Percentiles rank a stretch among this genome's conserved stretches.
These are phyloP conservation scores for Tricholoma saponaceum DNA, from an alignment of 768 basidiomycete species.

Conservation along the genomic window DNA sequence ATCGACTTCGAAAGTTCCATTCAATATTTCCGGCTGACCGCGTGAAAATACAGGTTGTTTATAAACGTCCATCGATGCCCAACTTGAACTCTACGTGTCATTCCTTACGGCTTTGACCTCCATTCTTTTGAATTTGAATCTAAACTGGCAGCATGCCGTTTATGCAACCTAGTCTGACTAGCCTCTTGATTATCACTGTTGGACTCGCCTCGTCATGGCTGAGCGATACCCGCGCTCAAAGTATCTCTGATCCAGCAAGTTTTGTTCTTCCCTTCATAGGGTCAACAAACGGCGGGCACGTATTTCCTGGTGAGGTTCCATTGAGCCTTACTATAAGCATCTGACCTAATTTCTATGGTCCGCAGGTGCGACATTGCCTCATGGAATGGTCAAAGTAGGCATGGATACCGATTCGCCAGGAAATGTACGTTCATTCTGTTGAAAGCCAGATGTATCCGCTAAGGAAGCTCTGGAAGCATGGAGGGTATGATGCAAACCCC, in stretches of 20 bases:
- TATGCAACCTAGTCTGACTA: background rate
- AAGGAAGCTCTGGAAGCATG: conserved; percentile 30
- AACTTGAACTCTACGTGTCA: too few species aligned
- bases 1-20: too few species aligned
- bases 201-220: background rate
- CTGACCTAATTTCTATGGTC: background rate
- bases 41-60: too few species aligned
- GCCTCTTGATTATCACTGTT: background rate
- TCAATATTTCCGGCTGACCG: too few species aligned
- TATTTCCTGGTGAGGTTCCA: conserved; percentile 48
- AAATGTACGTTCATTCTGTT: conserved; percentile 35
- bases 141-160: background rate
- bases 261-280: conserved; percentile 61
- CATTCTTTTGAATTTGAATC: background rate
- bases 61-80: too few species aligned
- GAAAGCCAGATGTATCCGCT: background rate
- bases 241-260: conserved; percentile 33
- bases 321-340: background rate
- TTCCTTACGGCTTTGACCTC: background rate
- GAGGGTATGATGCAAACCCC: conserved; percentile 43
- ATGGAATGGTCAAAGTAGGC: conserved; percentile 68
- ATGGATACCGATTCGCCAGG: conserved; percentile 66
- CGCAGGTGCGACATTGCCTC: conserved; percentile 57
- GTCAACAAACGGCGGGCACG: conserved; percentile 61
- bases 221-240: background rate